Conservation (phyloP, 1,284 basidiomycete genomes). For the Microbotryomycetes sp. region DNA sequence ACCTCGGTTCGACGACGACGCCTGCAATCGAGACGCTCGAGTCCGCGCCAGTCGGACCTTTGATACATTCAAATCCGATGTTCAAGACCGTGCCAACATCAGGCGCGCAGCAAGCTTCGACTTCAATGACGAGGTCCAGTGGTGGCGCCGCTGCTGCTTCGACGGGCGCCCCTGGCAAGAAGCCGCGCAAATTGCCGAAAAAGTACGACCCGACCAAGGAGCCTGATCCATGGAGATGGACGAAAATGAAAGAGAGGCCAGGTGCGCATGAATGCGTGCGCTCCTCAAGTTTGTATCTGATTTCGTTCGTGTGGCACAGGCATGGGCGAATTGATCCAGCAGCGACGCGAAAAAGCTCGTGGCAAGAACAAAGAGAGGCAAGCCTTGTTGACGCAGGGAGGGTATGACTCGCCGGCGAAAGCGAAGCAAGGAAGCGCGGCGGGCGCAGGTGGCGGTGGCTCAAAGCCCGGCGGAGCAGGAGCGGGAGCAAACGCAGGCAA, state of each 20-base stretch:
- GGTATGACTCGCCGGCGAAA: constrained; percentile 13
- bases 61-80: constrained; percentile 14
- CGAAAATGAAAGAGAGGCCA: not conserved
- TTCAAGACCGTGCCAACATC: constrained; percentile 10
- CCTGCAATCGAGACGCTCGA: constrained; percentile 28
- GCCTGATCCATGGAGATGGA: not conserved
- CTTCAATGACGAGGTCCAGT: not conserved
- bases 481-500: not conserved
- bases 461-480: not conserved
- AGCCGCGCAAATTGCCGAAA: not conserved
- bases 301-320: constrained; percentile 33
- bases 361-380: constrained; percentile 25
- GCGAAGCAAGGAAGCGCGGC: constrained; percentile 17
- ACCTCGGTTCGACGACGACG: constrained; percentile 4
- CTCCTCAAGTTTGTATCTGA: constrained; percentile 18
- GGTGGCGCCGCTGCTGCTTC: not conserved
- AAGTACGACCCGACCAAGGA: not conserved
- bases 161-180: not conserved
- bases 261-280: constrained; percentile 2
- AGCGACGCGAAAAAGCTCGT: constrained; percentile 35
- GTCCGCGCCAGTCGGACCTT: constrained; percentile 18
- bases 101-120: constrained; percentile 3
- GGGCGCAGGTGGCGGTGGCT: not conserved
- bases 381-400: constrained; percentile 23
- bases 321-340: constrained; percentile 36